phyloP scores from a whole-genome alignment of 208 protist genomes.

The Crithidia sp. region DNA sequence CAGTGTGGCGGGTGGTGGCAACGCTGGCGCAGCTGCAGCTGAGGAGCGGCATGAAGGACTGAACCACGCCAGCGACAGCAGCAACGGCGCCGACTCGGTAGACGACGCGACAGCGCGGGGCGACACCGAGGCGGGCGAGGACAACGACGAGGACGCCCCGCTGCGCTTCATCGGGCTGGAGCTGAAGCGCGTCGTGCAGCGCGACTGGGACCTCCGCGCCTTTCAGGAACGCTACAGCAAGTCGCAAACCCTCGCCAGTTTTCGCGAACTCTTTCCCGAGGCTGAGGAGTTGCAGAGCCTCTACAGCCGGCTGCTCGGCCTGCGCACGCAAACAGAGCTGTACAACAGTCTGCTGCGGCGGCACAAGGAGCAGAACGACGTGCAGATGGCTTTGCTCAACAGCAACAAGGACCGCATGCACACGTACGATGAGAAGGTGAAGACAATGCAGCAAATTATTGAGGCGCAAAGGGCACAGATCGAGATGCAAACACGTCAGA shows the following conservation, averaged over 20 bases:
- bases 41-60: not conserved
- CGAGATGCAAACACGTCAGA: slow-evolving; percentile 69
- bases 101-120: slow-evolving; percentile 5
- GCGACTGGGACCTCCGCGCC: slow-evolving; percentile 56
- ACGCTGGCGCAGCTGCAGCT: not conserved
- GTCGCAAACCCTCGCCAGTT: slow-evolving; percentile 54
- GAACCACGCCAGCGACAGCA: too few species aligned
- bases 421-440: slow-evolving; percentile 83
- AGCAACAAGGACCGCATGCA: slow-evolving; percentile 85
- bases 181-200: slow-evolving; percentile 76
- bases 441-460: slow-evolving; percentile 88
- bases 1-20: not conserved
- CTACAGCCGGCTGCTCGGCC: slow-evolving; percentile 67
- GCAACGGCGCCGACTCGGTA: not conserved
- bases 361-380: slow-evolving; percentile 88
- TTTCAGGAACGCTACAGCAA: slow-evolving; percentile 80
- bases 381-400: slow-evolving; percentile 75
- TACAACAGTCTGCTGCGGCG: slow-evolving; percentile 83
- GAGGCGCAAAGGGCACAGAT: slow-evolving; percentile 79
- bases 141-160: slow-evolving; percentile 16
- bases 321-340: slow-evolving; percentile 79
- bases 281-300: slow-evolving; percentile 82
- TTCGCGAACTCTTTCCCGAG: slow-evolving; percentile 78
- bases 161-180: slow-evolving; percentile 77
- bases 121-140: slow-evolving; percentile 21